A percentile compares a stretch with the other conserved stretches of the same genome.
Conservation (phyloP, 257 asterid species). For the Parsonsia alboflavescens region DNA sequence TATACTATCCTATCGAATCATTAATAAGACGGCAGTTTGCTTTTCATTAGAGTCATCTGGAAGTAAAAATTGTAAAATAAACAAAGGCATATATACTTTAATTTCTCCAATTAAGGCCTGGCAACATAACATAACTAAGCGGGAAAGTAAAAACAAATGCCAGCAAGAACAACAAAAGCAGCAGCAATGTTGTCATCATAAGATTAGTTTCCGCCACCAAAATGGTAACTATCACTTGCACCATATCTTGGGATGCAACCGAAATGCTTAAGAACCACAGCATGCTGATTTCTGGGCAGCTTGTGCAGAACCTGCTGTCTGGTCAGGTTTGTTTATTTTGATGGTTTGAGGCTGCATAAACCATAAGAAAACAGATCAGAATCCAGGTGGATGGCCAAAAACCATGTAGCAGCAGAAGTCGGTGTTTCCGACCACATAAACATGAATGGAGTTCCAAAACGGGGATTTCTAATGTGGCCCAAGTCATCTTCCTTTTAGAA, state of each 20-base stretch:
- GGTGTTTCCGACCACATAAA: background rate
- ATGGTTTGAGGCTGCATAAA: slow-evolving; percentile 70
- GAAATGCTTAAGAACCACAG: slow-evolving; percentile 61
- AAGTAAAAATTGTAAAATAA: slow-evolving; percentile 1
- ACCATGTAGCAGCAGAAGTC: background rate
- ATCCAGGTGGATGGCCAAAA: background rate
- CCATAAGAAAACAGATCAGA: slow-evolving; percentile 18
- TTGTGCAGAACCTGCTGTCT: slow-evolving; percentile 46
- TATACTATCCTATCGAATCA: background rate
- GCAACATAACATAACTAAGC: slow-evolving; percentile 30
- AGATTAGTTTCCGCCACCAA: slow-evolving; percentile 37
- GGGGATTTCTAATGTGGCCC: background rate
- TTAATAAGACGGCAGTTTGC: slow-evolving; percentile 2
- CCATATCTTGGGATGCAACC: slow-evolving; percentile 22
- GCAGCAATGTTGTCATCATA: slow-evolving; percentile 29
- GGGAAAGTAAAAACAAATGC: slow-evolving; percentile 33
- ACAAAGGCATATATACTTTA: slow-evolving; percentile 25
- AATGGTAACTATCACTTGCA: slow-evolving; percentile 28
- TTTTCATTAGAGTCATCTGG: slow-evolving; percentile 1
- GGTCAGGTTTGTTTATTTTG: slow-evolving; percentile 65
- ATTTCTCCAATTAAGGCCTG: slow-evolving; percentile 33
- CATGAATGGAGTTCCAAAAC: background rate
- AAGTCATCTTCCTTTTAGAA: background rate
- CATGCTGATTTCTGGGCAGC: slow-evolving; percentile 73
- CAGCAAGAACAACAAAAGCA: slow-evolving; percentile 43